Evolutionary conservation across 192 early-diverging fungal species (phyloP), one percentile per base, ranked within the genome.

Genomic region (Entomortierella lignicola): DNA sequence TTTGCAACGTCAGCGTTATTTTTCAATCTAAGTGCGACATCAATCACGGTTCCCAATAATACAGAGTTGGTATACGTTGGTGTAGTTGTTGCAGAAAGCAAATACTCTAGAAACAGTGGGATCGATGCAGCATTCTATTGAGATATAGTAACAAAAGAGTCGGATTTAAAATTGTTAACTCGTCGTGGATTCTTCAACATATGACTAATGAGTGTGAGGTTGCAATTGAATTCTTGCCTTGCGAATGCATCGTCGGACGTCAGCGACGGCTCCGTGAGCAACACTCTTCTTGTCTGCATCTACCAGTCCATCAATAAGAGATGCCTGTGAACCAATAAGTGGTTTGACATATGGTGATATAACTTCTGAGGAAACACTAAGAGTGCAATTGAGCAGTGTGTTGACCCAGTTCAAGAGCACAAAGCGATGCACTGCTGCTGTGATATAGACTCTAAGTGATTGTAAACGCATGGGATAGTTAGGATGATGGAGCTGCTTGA

Each of bases 381-480:
- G 51, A n/a, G 55, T 65, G 54, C 64, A 79, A 1, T 74, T 57
- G 52, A 92, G 51, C 26, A 91, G 66, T 41, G 81, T 21, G 63
- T 89, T 84, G 26, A 90, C 69, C 92, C 92, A 93, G 32, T 88
- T 85, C 63, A 92, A 83, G 55, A 92, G 59, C 34, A 85, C 85
- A 64, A 92, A 88, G 17, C 91, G 84, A 51, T 84, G 64, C 15
- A 86, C 84, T 52, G 87, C 85, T 53, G 90, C 70, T 53, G 89
- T 85, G 41, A 81, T 66, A 66, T 72, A 82, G 37, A 80, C 47
- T 67, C 77, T 75, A 60, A 39, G 52, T 41, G 54, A 29, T n/a
- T n/a, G n/a, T n/a, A n/a, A n/a, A n/a, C n/a, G n/a, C n/a, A n/a
- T n/a, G n/a, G n/a, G n/a, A n/a, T n/a, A n/a, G n/a, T n/a, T n/a